Evolutionary conservation across 805 yeast genomes (phyloP), one percentile per base, ranked within the genome.

Genomic region (Sugiyamaella chiloensis): DNA sequence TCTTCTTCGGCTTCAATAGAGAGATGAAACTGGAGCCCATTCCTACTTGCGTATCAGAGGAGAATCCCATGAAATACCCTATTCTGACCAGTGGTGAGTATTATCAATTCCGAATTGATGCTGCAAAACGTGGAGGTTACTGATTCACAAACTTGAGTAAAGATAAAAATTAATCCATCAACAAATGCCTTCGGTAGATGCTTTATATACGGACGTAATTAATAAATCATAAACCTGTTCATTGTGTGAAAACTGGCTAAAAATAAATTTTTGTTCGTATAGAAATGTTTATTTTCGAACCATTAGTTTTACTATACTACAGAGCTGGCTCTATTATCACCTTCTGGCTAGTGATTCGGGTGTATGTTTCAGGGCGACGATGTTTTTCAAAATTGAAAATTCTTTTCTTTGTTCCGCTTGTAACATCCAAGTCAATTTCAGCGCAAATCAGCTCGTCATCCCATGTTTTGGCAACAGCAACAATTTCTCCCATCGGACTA

Each of bases 331-430:
- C 29, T 8, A 11, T 26, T 26, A 26, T 26, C 7, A 26, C 47
- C 34, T 43, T 23, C n/a, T 20, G 44, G n/a, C 23, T 19, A 11
- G 14, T 14, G 16, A 24, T 31, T 65, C 58, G 58, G 4, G 55
- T 54, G 46, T 67, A 67, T 27, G 56, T 56, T 44, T 64, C 71
- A 19, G 70, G 69, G 34, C 71, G 63, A 53, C 72, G 60, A 44
- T 68, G 71, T 53, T 67, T 62, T 2, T 60, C 56, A 51, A 67
- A 68, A 47, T 68, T 68, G 56, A 67, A 68, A 66, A 65, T 65
- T 48, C 62, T 65, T 50, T 64, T 53, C 48, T 65, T 66, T 31
- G 69, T 68, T 35, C 59, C 63, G 16, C 63, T 49, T 12, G 69
- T 50, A 16, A 62, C 69, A 42, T 68, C 71, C 27, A 67, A 52